phyloP scores from a whole-genome alignment of 2,329 filamentous ascomycete genomes.

The Aspergillus sp. region DNA sequence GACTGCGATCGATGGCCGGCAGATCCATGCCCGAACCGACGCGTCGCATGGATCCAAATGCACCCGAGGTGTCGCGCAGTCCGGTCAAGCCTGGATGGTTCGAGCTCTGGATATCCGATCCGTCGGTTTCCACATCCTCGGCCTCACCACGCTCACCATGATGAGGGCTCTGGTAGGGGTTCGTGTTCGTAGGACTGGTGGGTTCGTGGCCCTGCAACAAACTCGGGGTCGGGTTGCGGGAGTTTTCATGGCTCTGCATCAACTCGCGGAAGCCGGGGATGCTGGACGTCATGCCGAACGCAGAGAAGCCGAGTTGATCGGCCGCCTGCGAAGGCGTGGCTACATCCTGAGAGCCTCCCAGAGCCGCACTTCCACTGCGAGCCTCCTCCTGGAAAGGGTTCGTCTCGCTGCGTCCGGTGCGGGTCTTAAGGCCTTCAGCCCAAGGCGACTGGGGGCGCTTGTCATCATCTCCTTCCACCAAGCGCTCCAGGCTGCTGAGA shows the following conservation, averaged over 20 bases:
- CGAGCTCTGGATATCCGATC: conserved; percentile 52
- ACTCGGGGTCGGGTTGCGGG: conserved; percentile 55
- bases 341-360: conserved; percentile 73
- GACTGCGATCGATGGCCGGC: conserved; percentile 78
- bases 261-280: conserved; percentile 58
- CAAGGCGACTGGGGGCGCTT: conserved; percentile 51
- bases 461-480: conserved; percentile 51
- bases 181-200: conserved; percentile 89
- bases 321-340: conserved; percentile 50
- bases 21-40: conserved; percentile 56
- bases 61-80: conserved; percentile 50
- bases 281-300: conserved; percentile 61
- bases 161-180: conserved; percentile 87
- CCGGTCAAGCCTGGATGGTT: conserved; percentile 54
- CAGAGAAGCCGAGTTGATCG: conserved; percentile 59
- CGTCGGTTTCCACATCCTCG: conserved; percentile 58
- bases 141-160: conserved; percentile 67
- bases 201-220: conserved; percentile 60
- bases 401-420: conserved; percentile 49
- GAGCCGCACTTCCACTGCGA: conserved; percentile 61
- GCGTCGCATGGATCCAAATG: conserved; percentile 56
- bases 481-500: conserved; percentile 52
- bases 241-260: conserved; percentile 57
- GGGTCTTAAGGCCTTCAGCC: conserved; percentile 48
- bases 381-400: conserved; percentile 52